phyloP scores from a whole-genome alignment of 768 basidiomycete species.

The Chalciporus pseudorubinellus region DNA sequence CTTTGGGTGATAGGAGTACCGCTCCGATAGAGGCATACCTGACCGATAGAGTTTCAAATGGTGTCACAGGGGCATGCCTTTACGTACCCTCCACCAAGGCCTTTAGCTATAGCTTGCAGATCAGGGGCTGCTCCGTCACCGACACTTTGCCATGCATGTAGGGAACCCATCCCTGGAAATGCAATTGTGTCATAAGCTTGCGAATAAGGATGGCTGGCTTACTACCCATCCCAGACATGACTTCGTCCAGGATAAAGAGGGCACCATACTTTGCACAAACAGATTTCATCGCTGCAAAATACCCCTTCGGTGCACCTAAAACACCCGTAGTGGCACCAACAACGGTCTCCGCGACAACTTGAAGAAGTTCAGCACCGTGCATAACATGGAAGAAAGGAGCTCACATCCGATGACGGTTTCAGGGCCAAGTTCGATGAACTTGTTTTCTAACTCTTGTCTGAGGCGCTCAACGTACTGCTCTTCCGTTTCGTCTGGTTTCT shows the following conservation, averaged over 20 bases:
- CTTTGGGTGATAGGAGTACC: slow-evolving; percentile 67
- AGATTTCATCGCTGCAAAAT: slow-evolving; percentile 81
- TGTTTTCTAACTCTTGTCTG: slow-evolving; percentile 78
- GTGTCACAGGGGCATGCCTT: not conserved
- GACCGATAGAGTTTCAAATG: slow-evolving; percentile 2
- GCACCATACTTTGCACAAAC: slow-evolving; percentile 72
- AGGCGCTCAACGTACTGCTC: slow-evolving; percentile 78
- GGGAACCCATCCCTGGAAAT: slow-evolving; percentile 71
- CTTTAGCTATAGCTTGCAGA: slow-evolving; percentile 86
- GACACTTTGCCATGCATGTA: slow-evolving; percentile 84
- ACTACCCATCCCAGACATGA: slow-evolving; percentile 93
- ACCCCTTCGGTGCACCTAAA: slow-evolving; percentile 75
- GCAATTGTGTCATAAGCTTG: not conserved
- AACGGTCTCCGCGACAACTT: slow-evolving; percentile 84
- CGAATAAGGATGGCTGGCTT: slow-evolving; percentile 30
- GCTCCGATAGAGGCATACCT: slow-evolving; percentile 85
- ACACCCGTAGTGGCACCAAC: slow-evolving; percentile 84
- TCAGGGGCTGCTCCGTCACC: slow-evolving; percentile 79
- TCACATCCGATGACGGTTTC: slow-evolving; percentile 80
- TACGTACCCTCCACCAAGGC: slow-evolving; percentile 80
- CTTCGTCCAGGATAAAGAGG: slow-evolving; percentile 85
- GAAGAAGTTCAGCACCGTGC: not conserved
- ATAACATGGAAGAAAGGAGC: slow-evolving; percentile 23
- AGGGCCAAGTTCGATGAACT: slow-evolving; percentile 79
- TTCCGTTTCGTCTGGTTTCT: slow-evolving; percentile 64